Conservation (phyloP, 257 asterid genomes). For the Gentiana straminea region DNA sequence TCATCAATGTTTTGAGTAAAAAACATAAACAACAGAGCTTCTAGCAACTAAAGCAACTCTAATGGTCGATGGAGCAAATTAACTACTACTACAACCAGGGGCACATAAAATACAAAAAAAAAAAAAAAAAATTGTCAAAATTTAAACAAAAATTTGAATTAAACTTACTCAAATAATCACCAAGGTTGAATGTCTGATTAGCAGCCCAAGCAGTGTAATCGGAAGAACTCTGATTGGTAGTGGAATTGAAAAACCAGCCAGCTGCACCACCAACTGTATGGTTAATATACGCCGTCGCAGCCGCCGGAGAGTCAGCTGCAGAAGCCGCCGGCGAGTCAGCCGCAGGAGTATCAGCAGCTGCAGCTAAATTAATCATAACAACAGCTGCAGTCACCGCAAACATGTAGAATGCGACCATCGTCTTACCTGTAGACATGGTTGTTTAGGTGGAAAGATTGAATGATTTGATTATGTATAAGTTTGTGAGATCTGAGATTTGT, state of each 20-base stretch:
- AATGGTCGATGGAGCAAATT: background rate
- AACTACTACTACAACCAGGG: background rate
- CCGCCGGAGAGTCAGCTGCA: conserved; percentile 22
- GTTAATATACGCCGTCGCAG: conserved; percentile 35
- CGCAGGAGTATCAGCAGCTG: conserved; percentile 7
- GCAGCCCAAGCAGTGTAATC: conserved; percentile 67
- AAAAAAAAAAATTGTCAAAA: background rate
- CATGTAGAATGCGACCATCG: background rate
- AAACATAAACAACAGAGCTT: no score
- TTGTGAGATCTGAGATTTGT: background rate
- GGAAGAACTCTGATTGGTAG: conserved; percentile 37
- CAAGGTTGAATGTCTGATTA: conserved; percentile 58
- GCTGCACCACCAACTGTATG: conserved; percentile 68
- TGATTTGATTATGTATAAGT: background rate
- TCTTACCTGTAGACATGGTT: background rate
- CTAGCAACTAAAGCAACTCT: background rate
- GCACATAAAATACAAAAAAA: no score
- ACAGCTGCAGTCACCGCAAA: conserved; percentile 2
- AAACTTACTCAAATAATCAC: conserved; percentile 64
- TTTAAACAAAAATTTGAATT: background rate
- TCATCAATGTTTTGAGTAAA: no score
- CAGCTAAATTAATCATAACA: conserved; percentile 2
- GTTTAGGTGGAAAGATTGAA: no score
- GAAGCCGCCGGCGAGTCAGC: no score
- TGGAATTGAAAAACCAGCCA: conserved; percentile 73